Conservation (phyloP, 805 yeast species). For the Pichia phayaonensis region DNA sequence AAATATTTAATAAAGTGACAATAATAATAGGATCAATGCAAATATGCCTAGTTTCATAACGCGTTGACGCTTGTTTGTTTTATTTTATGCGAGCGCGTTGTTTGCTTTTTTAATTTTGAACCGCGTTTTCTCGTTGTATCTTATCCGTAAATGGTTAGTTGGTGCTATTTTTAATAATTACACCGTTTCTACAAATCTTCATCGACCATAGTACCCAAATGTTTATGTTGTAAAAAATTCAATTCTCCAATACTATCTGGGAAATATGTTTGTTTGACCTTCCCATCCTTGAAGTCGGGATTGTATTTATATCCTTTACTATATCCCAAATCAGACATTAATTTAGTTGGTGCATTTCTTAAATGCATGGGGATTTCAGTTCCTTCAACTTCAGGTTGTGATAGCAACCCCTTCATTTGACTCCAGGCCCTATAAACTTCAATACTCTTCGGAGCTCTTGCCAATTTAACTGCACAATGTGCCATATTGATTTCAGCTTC, state of each 20-base stretch:
- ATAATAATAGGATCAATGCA: background rate
- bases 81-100: background rate
- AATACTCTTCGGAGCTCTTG: slow-evolving; percentile 79
- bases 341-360: slow-evolving; percentile 87
- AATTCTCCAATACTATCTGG: slow-evolving; percentile 51
- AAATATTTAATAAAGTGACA: background rate
- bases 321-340: slow-evolving; percentile 87
- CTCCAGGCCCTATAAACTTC: slow-evolving; percentile 78
- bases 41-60: background rate
- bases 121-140: background rate
- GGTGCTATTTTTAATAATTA: background rate
- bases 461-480: slow-evolving; percentile 88
- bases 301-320: slow-evolving; percentile 82
- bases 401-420: slow-evolving; percentile 51
- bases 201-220: slow-evolving; percentile 44
- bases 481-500: slow-evolving; percentile 86
- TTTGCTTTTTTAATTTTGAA: background rate
- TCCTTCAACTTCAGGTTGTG: slow-evolving; percentile 50
- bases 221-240: slow-evolving; percentile 47
- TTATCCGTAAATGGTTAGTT: too few species aligned
- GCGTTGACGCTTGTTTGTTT: background rate
- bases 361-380: slow-evolving; percentile 74
- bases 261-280: slow-evolving; percentile 65
- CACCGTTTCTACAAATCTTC: slow-evolving; percentile 29
- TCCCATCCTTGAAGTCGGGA: slow-evolving; percentile 69